Base-by-base conservation (phyloP, 164 flowering plant genomes). In the Umbellularia californica region DNA sequence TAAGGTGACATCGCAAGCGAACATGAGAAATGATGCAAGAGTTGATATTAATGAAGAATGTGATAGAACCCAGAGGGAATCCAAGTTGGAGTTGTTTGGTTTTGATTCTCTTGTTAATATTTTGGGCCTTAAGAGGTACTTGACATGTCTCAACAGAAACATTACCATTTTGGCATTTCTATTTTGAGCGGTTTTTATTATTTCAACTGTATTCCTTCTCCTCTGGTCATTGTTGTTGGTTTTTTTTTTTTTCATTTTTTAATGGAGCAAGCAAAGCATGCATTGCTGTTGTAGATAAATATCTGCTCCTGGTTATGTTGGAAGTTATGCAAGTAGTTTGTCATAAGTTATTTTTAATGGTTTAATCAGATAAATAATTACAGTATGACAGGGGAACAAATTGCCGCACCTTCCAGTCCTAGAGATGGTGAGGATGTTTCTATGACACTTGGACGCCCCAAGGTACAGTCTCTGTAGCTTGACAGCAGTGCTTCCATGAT, bases 71-170 rank as follows among this genome's bases (percentile, higher is more conserved):
- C 86, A 84, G n/a, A 80, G 77, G 63, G 97, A 92, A 60, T 89
- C 96, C 50, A 95, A 90, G 78, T 69, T 95, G 86, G 99, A 95
- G 80, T 79, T 95, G 82, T 95, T 95, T 85, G 99, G 99, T 81
- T 93, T 95, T 81, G 98, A 93, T 83, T 92, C 99, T 70, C 97
- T 95, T 74, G 98, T 95, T 69, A 93, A 91, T 75, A 93, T 92
- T 79, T 90, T 95, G 73, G 99, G 99, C 27, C 91, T 95, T 27
- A 91, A 84, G 81, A 93, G 98, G 99, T 95, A 84, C 4, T 19
- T 63, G 35, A 33, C 68, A 52, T 66, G 1, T 65, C 68, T 65
- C 30, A 33, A 67, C 30, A 14, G 41, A 28, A 41, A 19, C 15
- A n/a, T 69, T 69, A 20, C 55, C 70, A 5, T 30, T 67, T 67